Conservation (phyloP, 371 early-diverging fungal genomes). For the Mortierella sp. region DNA sequence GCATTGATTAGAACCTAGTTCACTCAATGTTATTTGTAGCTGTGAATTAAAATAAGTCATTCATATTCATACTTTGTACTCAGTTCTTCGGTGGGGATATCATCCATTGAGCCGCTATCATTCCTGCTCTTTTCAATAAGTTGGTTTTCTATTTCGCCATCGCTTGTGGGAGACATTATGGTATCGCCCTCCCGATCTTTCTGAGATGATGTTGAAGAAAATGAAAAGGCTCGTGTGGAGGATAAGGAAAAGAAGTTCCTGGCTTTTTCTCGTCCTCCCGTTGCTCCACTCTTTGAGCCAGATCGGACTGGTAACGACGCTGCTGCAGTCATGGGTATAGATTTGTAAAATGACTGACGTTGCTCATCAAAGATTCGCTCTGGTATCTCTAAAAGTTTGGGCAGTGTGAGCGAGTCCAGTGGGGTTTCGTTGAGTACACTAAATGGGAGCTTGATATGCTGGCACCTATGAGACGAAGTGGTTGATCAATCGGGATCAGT, state of each 20-base stretch:
- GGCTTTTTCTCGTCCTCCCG: neutral
- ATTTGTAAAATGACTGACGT: constrained; percentile 56
- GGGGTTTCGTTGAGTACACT: constrained; percentile 57
- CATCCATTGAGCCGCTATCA: constrained; percentile 40
- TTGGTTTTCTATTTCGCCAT: constrained; percentile 8
- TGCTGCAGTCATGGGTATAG: constrained; percentile 34
- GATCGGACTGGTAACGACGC: neutral
- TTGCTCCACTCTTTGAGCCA: neutral
- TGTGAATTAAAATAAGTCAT: neutral
- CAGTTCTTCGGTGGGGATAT: constrained; percentile 39
- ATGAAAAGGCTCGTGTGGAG: constrained; percentile 26
- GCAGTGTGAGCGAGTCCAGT: constrained; percentile 49
- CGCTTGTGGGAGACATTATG: constrained; percentile 25
- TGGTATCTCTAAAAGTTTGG: constrained; percentile 60
- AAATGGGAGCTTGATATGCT: constrained; percentile 60
- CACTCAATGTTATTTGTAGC: too few relatives aligned
- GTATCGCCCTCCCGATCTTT: constrained; percentile 44
- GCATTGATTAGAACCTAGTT: neutral
- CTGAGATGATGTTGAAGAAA: constrained; percentile 24
- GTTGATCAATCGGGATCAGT: neutral
- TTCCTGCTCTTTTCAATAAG: constrained; percentile 49
- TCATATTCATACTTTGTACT: constrained; percentile 30
- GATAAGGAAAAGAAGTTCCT: constrained; percentile 17
- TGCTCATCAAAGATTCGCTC: constrained; percentile 67
- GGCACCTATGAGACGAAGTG: constrained; percentile 26